Evolutionary conservation across 2,329 filamentous ascomycete species (phyloP).

Genomic region (Penicillium concentricum): DNA sequence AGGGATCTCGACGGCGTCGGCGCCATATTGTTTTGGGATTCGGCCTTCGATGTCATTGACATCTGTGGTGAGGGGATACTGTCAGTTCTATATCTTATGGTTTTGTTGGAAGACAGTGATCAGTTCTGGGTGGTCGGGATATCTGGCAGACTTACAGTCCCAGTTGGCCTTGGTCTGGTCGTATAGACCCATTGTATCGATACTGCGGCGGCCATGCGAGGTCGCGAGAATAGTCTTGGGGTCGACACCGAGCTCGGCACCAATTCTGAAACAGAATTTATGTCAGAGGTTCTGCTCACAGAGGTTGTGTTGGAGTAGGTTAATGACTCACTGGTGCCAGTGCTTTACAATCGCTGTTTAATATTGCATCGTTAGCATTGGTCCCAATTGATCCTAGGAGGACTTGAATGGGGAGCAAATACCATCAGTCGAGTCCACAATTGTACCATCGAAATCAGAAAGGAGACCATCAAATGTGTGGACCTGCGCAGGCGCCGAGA

Average conservation of each 20-base stretch:
- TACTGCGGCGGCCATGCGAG: conserved; percentile 85
- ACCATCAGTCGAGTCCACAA: conserved; percentile 50
- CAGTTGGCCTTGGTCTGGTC: conserved; percentile 84
- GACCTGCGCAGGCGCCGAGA: conserved; percentile 41
- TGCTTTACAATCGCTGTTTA: conserved; percentile 61
- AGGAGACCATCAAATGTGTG: conserved; percentile 44
- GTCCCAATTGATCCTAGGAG: conserved; percentile 41
- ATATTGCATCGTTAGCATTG: conserved; percentile 51
- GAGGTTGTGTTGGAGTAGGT: background rate
- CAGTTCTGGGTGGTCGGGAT: background rate
- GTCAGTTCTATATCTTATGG: background rate
- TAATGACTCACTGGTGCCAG: conserved; percentile 57
- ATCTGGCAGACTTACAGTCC: conserved; percentile 68
- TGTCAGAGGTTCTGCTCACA: background rate
- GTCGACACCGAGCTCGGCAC: conserved; percentile 77
- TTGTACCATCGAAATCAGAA: conserved; percentile 51
- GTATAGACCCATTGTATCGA: conserved; percentile 78
- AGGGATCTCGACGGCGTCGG: conserved; percentile 79
- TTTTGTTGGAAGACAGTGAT: background rate
- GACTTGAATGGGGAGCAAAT: conserved; percentile 6
- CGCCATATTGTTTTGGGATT: conserved; percentile 73
- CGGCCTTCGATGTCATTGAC: conserved; percentile 73
- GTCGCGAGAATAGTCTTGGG: conserved; percentile 83
- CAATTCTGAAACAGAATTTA: conserved; percentile 43
- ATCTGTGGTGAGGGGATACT: conserved; percentile 53